Percentiles rank a stretch among this genome's conserved stretches.
Conservation (phyloP, 176 grass and related monocot genomes). For the Eragrostis curvula region DNA sequence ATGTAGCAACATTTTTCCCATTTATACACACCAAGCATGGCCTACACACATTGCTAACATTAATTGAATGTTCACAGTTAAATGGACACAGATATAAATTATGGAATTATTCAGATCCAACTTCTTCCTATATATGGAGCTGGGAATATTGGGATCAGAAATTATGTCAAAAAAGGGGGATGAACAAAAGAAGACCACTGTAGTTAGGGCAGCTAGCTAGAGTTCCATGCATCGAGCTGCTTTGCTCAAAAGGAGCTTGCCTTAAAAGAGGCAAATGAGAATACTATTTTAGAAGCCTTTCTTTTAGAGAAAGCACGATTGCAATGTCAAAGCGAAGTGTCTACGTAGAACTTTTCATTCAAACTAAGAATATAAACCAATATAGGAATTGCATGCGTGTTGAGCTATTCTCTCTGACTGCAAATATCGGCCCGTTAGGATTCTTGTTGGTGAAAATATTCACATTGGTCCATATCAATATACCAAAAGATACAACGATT, state of each 20-base stretch:
- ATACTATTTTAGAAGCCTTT: conserved; percentile 22
- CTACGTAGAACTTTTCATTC: background rate
- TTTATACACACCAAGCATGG: conserved; percentile 30
- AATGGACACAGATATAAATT: conserved; percentile 22
- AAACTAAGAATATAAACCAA: background rate
- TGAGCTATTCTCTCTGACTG: no score
- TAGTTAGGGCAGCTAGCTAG: conserved; percentile 24
- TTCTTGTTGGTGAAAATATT: no score
- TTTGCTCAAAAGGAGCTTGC: conserved; percentile 37
- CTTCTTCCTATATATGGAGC: background rate
- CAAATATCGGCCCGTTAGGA: no score
- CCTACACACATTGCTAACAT: conserved; percentile 6
- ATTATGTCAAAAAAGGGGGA: background rate
- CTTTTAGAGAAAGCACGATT: conserved; percentile 28
- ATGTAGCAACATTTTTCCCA: conserved; percentile 35
- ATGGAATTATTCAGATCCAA: conserved; percentile 35
- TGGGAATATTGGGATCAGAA: conserved; percentile 21
- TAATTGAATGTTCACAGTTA: conserved; percentile 37
- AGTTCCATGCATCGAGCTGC: conserved; percentile 13
- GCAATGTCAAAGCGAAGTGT: background rate
- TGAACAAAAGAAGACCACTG: background rate
- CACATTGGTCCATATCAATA: no score
- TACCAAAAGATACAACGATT: no score
- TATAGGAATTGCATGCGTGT: no score
- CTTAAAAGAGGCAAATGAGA: conserved; percentile 48